A percentile compares a stretch with the other conserved stretches of the same genome.
Evolutionary conservation across 2,329 filamentous ascomycete genomes (phyloP).

Genomic region (Aspergillus sp.): DNA sequence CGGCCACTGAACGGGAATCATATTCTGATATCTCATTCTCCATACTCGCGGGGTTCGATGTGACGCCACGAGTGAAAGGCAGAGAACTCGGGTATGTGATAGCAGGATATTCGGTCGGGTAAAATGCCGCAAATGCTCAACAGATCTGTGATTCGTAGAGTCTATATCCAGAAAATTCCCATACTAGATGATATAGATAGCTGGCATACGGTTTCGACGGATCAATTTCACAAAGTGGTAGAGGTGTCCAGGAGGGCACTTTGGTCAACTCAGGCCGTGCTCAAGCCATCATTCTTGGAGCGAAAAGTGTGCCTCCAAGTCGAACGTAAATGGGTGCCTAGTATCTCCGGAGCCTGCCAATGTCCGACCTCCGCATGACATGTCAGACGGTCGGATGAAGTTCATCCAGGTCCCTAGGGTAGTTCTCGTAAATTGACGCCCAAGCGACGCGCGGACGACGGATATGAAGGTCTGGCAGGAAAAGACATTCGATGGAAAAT

Average conservation of each 20-base stretch:
- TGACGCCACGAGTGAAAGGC: neutral
- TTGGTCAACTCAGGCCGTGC: neutral
- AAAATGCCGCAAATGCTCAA: neutral
- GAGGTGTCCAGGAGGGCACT: neutral
- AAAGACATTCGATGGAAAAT: neutral
- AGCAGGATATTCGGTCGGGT: neutral
- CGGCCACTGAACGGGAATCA: neutral
- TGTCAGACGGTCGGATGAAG: neutral
- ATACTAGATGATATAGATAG: too few species aligned
- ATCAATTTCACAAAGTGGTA: neutral
- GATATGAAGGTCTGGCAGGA: neutral
- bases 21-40: neutral
- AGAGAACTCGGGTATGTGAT: neutral
- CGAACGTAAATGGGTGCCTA: neutral
- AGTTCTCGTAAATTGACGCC: neutral
- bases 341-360: neutral
- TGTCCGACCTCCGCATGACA: neutral
- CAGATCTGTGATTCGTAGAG: neutral
- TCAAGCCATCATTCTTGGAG: neutral
- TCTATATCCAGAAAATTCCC: too few species aligned
- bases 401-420: neutral
- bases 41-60: neutral
- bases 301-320: neutral
- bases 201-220: neutral
- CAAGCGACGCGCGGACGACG: neutral